A percentile compares a stretch with the other conserved stretches of the same genome.
Conservation (phyloP, 2,329 filamentous ascomycete species). For the Penicillium sp. region DNA sequence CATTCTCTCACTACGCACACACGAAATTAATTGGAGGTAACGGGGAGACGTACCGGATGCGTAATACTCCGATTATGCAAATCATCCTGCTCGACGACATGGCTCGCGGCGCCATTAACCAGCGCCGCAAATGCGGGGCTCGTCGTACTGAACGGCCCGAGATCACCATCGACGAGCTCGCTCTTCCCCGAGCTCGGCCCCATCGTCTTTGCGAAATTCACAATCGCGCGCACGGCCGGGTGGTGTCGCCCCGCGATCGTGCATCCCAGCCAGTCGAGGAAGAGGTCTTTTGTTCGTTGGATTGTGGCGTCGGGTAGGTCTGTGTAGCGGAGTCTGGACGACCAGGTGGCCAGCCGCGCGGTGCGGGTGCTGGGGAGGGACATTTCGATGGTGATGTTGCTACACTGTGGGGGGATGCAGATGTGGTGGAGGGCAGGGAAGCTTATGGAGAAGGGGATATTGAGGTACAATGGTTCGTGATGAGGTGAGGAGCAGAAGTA, state of each 20-base stretch:
- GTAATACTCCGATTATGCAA: constrained; percentile 40
- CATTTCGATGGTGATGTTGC: background rate
- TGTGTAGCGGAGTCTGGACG: background rate
- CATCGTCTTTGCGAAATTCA: constrained; percentile 23
- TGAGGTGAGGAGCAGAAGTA: too few species aligned
- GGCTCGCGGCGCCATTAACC: constrained; percentile 37
- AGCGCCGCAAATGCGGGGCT: constrained; percentile 36
- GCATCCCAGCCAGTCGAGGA: constrained; percentile 37
- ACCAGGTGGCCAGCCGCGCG: background rate
- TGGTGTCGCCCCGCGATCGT: constrained; percentile 37
- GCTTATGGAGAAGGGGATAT: too few species aligned
- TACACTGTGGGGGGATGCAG: too few species aligned
- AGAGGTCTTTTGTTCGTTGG: constrained; percentile 39
- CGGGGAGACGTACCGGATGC: constrained; percentile 33
- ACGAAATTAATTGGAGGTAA: background rate
- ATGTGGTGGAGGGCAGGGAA: too few species aligned
- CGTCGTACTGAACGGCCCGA: constrained; percentile 23
- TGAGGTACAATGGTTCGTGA: too few species aligned
- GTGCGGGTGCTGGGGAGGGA: background rate
- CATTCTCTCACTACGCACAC: too few species aligned
- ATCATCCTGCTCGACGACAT: constrained; percentile 42
- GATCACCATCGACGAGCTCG: constrained; percentile 33
- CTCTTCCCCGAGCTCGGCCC: constrained; percentile 33
- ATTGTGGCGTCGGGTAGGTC: constrained; percentile 20
- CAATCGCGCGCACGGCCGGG: constrained; percentile 25